Base-by-base conservation (phyloP, 176 grass and related monocot species). In the Leersia perrieri region DNA sequence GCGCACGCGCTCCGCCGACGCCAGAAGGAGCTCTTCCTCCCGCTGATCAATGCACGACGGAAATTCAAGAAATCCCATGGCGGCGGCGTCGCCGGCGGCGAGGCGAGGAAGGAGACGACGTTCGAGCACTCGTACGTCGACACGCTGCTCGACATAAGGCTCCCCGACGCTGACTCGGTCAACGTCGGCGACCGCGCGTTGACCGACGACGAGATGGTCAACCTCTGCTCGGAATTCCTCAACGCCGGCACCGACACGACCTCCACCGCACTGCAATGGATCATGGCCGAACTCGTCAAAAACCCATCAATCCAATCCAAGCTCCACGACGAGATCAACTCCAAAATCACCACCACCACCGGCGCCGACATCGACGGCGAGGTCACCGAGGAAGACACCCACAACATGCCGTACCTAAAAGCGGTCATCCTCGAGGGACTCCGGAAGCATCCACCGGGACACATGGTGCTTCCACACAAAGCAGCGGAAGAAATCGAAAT, bases 241-340 rank as follows among this genome's bases (percentile, higher is more conserved):
- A 76, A 79, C 79, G 92, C 83, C 38, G 92, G 92, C 10, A 94
- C 92, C 9, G 92, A 94, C 82, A 89, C 92, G 16, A 94, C 89
- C 10, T 85, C 89, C 38, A 89, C 89, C 3, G 84, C 83, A 12
- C 80, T 92, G 1, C 77, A 89, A 70, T 94, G 92, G 92, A 94
- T 94, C 87, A 94, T 94, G 92, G 92, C 92, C 11, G 84, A 94
- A 39, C 78, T 94, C 25, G 87, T 91, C n/a, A 92, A 87, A 80
- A 87, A 94, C 73, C 89, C 63, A 9, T 5, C 60, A 7, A 72
- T 89, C 20, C 89, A 94, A 7, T 31, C 68, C 0, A 91, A 80
- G 39, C 87, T 94, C 20, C 47, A 81, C 58, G 11, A 33, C 22
- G 92, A 94, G 73, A 79, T 94, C 63, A 79, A 12, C 1, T 5